phyloP scores from a whole-genome alignment of 805 yeast genomes.

The Saturnispora sekii region DNA sequence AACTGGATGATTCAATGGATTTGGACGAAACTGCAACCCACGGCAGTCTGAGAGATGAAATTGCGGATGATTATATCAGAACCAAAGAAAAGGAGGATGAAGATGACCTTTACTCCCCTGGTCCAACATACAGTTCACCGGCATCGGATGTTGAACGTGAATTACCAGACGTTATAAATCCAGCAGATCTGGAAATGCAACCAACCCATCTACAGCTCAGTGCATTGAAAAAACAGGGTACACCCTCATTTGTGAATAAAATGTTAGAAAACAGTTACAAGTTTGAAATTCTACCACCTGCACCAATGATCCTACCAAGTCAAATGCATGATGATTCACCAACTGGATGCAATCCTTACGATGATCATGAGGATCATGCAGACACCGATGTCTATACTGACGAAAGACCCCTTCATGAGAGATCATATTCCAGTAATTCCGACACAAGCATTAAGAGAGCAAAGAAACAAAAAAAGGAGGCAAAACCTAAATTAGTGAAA shows the following conservation, averaged over 20 bases:
- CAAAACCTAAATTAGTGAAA: neutral
- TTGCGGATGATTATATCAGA: conserved; percentile 7
- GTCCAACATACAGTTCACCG: neutral
- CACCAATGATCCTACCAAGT: conserved; percentile 6
- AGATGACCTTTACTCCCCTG: conserved; percentile 14
- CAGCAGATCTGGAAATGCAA: conserved; percentile 10
- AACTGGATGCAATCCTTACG: neutral
- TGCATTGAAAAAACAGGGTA: conserved; percentile 13
- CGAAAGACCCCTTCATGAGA: neutral
- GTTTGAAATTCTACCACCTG: conserved; percentile 14
- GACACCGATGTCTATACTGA: too few species aligned
- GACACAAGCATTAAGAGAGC: neutral
- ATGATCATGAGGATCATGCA: neutral
- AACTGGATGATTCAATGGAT: conserved; percentile 23
- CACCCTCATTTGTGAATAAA: conserved; percentile 22
- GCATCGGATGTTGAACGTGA: conserved; percentile 6
- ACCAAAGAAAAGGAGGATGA: neutral
- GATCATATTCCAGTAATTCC: conserved; percentile 6
- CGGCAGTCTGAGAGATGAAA: conserved; percentile 9
- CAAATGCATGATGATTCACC: neutral
- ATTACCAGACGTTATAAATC: conserved; percentile 4
- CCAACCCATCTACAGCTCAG: neutral
- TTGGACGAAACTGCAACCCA: conserved; percentile 16
- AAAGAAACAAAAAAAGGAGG: conserved; percentile 6
- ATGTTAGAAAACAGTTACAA: neutral